Evolutionary conservation across 169 alveolate species (phyloP), one percentile per base, ranked within the genome.

Genomic region (Plasmodium malariae): DNA sequence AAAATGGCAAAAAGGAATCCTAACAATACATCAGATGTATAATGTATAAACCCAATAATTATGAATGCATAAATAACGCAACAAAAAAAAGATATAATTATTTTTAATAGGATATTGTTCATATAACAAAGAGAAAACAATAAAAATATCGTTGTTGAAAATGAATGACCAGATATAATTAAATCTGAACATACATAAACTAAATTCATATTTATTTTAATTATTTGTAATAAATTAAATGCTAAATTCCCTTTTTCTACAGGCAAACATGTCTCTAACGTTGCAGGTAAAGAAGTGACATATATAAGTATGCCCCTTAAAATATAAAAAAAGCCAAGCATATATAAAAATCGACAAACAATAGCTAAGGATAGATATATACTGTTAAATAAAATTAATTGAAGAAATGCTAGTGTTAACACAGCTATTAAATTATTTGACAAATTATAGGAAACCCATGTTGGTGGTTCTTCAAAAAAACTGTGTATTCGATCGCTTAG

Each of bases 31-130:
- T 78, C 89, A 24, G 89, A 78, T 19, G 89, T 78, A 54, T 78
- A 78, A 48, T 78, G 89, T 49, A 78, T 78, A 78, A 78, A 78
- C 12, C 89, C 89, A 49, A 78, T 45, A 26, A 78, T 78, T 65
- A 78, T 62, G 1, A 78, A 5, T 51, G 76, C 65, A 63, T 78
- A 78, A 28, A 78, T 62, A 55, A 62, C 21, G 63, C 78, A 78
- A 62, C 70, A 78, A 0, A 63, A 78, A 21, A 62, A 45, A 32
- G 69, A 21, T 45, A 65, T 43, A 19, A 78, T 36, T n/a, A 57
- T 12, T 68, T 78, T 78, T 51, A 63, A 26, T 45, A 62, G 21
- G 12, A 60, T 17, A 78, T 30, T 78, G 55, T 78, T 65, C 69
- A 78, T 30, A 57, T 78, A 78, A 63, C 43, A 78, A 78, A 78